These are phyloP conservation scores for Coemansia sp. DNA, from an alignment of 192 early-diverging fungal genomes.

Conservation along the genomic window DNA sequence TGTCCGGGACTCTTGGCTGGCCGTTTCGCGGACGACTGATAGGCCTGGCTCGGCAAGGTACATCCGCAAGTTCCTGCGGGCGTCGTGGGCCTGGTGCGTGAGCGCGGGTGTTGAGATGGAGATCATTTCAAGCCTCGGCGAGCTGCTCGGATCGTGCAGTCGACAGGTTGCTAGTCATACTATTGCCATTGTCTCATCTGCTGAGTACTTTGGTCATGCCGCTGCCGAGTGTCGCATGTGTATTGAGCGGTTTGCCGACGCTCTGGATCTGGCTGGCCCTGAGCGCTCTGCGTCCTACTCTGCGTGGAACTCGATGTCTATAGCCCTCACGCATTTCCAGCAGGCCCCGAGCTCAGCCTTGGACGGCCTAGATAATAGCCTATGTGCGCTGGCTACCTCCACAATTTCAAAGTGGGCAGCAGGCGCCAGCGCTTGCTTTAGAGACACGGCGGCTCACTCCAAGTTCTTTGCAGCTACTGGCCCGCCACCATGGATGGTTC, in stretches of 20 bases:
- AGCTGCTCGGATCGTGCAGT: slow-evolving; percentile 15
- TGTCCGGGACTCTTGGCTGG: slow-evolving; percentile 15
- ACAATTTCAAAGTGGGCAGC: slow-evolving; percentile 13
- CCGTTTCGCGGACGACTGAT: not conserved
- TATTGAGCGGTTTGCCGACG: not conserved
- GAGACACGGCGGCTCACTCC: not conserved
- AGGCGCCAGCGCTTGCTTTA: not conserved
- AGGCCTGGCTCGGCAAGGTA: not conserved
- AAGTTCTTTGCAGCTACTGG: slow-evolving; percentile 4
- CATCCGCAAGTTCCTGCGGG: slow-evolving; percentile 14
- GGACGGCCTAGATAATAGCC: no score
- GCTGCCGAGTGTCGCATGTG: not conserved
- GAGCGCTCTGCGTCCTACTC: not conserved
- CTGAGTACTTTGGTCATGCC: not conserved
- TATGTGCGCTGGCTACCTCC: not conserved
- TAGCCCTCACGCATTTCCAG: not conserved
- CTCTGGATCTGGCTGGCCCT: not conserved
- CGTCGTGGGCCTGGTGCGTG: slow-evolving; percentile 36
- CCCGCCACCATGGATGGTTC: slow-evolving; percentile 26
- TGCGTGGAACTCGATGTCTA: slow-evolving; percentile 4
- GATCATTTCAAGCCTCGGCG: not conserved
- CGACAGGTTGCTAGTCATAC: not conserved
- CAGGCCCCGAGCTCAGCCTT: no score
- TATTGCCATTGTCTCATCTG: slow-evolving; percentile 6
- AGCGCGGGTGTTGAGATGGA: not conserved